These are phyloP conservation scores for Lathyrus oleraceus DNA, from an alignment of 306 rosid genomes.

Conservation along the genomic window DNA sequence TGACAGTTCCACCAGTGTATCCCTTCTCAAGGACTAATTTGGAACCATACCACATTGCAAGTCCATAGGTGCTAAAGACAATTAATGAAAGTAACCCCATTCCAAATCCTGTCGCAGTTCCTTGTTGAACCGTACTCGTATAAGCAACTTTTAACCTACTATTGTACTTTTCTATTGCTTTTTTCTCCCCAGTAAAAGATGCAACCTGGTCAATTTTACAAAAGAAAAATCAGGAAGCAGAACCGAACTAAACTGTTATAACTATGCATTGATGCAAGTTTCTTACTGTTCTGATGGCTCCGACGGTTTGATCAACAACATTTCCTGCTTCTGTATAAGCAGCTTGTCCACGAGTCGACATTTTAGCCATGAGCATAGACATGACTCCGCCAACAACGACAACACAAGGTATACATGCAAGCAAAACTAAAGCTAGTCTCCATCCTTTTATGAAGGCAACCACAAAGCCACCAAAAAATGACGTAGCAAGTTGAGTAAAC, in stretches of 20 bases:
- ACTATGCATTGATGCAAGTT: neutral
- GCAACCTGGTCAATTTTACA: constrained; percentile 60
- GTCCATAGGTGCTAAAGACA: constrained; percentile 68
- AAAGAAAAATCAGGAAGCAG: too few relatives aligned
- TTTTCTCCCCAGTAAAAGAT: constrained; percentile 83
- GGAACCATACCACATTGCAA: constrained; percentile 89
- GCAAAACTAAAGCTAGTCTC: constrained; percentile 67
- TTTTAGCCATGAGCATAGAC: constrained; percentile 48
- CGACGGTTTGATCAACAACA: constrained; percentile 82
- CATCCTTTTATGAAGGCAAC: constrained; percentile 71
- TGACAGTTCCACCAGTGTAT: constrained; percentile 71
- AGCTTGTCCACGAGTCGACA: constrained; percentile 72
- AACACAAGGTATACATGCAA: constrained; percentile 62
- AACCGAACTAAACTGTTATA: neutral
- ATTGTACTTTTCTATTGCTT: constrained; percentile 70
- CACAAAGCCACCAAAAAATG: constrained; percentile 74
- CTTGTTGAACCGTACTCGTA: constrained; percentile 54
- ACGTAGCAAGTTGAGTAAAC: constrained; percentile 66
- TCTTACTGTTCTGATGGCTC: constrained; percentile 82
- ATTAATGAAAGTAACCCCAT: constrained; percentile 48
- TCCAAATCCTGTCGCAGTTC: constrained; percentile 68
- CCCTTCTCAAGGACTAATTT: constrained; percentile 65
- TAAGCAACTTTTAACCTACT: constrained; percentile 61
- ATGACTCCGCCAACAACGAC: constrained; percentile 53
- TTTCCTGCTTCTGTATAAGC: constrained; percentile 92